A percentile compares a stretch with the other conserved stretches of the same genome.
Evolutionary conservation across 768 basidiomycete species (phyloP).

Genomic region (Porpolomopsis calyptriformis): DNA sequence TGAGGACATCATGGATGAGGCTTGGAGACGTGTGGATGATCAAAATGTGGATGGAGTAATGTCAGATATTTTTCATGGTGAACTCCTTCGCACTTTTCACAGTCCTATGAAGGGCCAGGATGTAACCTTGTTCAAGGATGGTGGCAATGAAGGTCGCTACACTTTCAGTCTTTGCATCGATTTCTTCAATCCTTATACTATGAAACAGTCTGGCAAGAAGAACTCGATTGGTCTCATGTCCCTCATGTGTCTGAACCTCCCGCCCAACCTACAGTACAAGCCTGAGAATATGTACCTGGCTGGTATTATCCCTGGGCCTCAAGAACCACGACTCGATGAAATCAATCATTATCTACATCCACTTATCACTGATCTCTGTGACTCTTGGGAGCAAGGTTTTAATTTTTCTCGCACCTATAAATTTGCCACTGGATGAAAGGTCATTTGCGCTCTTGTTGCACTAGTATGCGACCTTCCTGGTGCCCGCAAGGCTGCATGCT

Average conservation of each 20-base stretch:
- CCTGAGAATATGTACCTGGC: constrained; percentile 26
- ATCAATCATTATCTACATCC: constrained; percentile 20
- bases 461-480: constrained; percentile 29
- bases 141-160: constrained; percentile 15
- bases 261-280: constrained; percentile 18
- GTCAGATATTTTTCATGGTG: constrained; percentile 19
- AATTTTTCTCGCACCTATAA: constrained; percentile 13
- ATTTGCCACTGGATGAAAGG: constrained; percentile 11
- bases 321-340: constrained; percentile 18
- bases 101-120: constrained; percentile 15
- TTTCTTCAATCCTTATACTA: constrained; percentile 26
- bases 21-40: constrained; percentile 9
- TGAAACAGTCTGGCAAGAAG: constrained; percentile 18
- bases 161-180: constrained; percentile 24
- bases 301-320: constrained; percentile 26
- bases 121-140: constrained; percentile 13
- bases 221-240: constrained; percentile 22
- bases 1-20: constrained; percentile 18
- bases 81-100: constrained; percentile 14
- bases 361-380: constrained; percentile 17
- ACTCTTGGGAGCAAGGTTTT: constrained; percentile 24
- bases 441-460: constrained; percentile 18
- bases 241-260: constrained; percentile 27
- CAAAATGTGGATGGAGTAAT: constrained; percentile 6
- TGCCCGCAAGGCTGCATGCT: constrained; percentile 17